Base-by-base conservation (phyloP, 2,329 filamentous ascomycete species). In the Escovopsis sp. region DNA sequence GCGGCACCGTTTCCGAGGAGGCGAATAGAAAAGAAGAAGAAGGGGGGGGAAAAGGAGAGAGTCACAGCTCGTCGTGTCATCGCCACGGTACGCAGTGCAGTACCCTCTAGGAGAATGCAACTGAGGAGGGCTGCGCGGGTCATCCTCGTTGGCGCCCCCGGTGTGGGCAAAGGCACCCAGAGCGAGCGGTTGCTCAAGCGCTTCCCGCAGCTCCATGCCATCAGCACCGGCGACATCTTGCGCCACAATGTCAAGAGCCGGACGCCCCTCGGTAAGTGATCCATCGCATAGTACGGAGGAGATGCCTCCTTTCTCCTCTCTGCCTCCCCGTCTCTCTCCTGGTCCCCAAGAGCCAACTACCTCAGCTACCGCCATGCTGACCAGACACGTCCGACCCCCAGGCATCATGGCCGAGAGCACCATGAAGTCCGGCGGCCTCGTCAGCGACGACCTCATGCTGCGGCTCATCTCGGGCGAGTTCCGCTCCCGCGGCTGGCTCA, bases 161-260 rank as follows among this genome's bases (percentile, higher is more conserved):
- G 88, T 45, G 91, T 94, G 44, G 91, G 91, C 48, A 98, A 98
- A 63, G 91, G 89, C 48, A 98, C 91, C 3, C 91, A 98, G 67
- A 86, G 85, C 41, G 85, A 94, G 61, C 79, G 91, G 47, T 70
- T 98, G 48, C 79, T 96, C 52, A 70, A 80, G 52, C 79, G 84
- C 51, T 98, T 91, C 58, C 85, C 88, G 4, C 84, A 95, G 57
- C 70, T 98, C 38, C 82, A 85, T 42, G 81, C 87, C 15, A 89
- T 98, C 61, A 94, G 86, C 63, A 94, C 91, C 4, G 91, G 91
- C 47, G 89, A 98, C 62, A 69, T 98, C 12, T 68, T 98, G 45
- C 81, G 91, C 48, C 79, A 86, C 58, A 94, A 96, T 80, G 89
- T 98, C 56, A 82, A 91, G 64, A 80, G 79, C 45, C 77, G 80